Conservation (phyloP, 495 filamentous ascomycete species). For the Tuber indicum region DNA sequence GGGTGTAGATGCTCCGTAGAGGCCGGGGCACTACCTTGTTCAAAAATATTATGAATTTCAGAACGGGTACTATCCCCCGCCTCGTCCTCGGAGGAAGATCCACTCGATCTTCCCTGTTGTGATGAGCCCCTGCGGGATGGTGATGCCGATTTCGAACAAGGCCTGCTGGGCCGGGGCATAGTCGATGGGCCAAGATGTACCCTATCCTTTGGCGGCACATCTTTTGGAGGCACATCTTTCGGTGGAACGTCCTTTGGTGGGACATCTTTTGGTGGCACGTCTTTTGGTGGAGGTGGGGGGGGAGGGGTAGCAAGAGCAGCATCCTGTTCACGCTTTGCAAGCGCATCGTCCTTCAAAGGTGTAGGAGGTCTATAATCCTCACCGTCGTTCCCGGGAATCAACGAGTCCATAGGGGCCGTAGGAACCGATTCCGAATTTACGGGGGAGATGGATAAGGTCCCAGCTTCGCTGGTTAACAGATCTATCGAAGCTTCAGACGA, state of each 20-base stretch:
- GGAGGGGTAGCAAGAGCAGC: constrained; percentile 16
- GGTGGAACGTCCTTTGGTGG: constrained; percentile 16
- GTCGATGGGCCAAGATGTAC: constrained; percentile 59
- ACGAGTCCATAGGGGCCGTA: constrained; percentile 7
- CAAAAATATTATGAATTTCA: constrained; percentile 96
- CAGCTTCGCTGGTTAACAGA: not conserved
- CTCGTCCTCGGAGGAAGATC: constrained; percentile 49
- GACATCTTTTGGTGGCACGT: constrained; percentile 21
- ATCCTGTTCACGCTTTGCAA: constrained; percentile 11
- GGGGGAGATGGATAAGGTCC: constrained; percentile 14
- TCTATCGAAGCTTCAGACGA: not conserved
- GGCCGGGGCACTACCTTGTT: constrained; percentile 47
- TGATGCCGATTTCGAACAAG: constrained; percentile 22
- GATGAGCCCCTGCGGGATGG: constrained; percentile 21
- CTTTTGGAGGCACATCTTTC: constrained; percentile 28
- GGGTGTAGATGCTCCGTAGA: constrained; percentile 37
- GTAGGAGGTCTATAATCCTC: constrained; percentile 26
- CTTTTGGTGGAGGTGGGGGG: constrained; percentile 11
- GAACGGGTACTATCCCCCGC: constrained; percentile 64
- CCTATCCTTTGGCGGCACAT: constrained; percentile 36
- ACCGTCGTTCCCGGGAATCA: constrained; percentile 18
- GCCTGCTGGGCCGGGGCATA: constrained; percentile 48
- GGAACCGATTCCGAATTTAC: constrained; percentile 14
- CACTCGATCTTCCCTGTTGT: constrained; percentile 15
- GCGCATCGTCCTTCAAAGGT: constrained; percentile 28